Percentiles rank a stretch among this genome's conserved stretches.
Evolutionary conservation across 2,329 filamentous ascomycete species (phyloP).

Genomic region (Hypoxylon sp.): DNA sequence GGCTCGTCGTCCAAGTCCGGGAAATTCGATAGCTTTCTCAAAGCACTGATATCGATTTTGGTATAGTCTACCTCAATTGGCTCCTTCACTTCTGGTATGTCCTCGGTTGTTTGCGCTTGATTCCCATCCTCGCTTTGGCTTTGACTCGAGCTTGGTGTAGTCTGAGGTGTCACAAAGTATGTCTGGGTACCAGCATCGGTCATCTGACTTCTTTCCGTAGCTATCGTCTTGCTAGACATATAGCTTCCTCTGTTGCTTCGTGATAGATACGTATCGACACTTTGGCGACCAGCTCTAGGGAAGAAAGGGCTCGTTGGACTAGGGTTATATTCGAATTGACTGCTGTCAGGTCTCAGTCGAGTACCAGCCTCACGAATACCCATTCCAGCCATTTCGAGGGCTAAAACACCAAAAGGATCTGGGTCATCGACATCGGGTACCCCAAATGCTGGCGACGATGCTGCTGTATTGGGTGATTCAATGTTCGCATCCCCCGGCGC

Average conservation of each 20-base stretch:
- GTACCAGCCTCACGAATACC: conserved; percentile 93
- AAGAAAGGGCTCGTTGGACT: conserved; percentile 81
- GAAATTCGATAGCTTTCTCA: conserved; percentile 63
- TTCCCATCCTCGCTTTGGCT: conserved; percentile 69
- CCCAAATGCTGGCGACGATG: conserved; percentile 74
- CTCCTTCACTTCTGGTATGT: conserved; percentile 58
- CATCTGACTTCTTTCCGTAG: conserved; percentile 74
- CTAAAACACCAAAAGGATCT: conserved; percentile 91
- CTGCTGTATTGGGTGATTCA: conserved; percentile 60
- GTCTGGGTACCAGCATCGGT: conserved; percentile 80
- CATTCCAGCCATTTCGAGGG: conserved; percentile 89
- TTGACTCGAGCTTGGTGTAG: conserved; percentile 68
- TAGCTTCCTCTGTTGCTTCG: conserved; percentile 80
- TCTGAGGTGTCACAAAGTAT: conserved; percentile 67
- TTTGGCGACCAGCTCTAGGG: conserved; percentile 73
- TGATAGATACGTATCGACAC: conserved; percentile 74
- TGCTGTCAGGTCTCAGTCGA: conserved; percentile 79
- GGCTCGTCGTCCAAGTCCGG: conserved; percentile 56
- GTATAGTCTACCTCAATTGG: conserved; percentile 72
- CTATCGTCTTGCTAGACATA: conserved; percentile 75
- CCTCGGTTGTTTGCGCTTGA: conserved; percentile 60
- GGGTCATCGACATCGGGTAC: conserved; percentile 85
- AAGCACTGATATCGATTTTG: conserved; percentile 68
- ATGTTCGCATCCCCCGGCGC: conserved; percentile 81
- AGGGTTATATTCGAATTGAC: conserved; percentile 86